Percentiles rank a stretch among this genome's conserved stretches.
Conservation (phyloP, 108 stramenopile species). For the Cyclotella sp. region DNA sequence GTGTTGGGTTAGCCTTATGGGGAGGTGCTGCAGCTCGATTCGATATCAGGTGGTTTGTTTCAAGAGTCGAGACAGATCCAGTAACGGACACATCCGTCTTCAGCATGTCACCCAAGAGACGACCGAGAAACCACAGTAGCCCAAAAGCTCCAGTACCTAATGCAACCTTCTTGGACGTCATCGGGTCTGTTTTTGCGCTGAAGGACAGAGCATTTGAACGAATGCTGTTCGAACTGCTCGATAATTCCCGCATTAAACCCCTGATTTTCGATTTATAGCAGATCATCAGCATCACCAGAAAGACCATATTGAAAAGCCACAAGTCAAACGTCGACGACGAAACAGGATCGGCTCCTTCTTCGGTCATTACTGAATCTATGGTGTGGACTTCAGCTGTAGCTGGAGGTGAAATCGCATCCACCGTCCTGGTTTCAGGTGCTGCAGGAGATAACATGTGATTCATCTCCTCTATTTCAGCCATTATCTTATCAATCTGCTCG, state of each 20-base stretch:
- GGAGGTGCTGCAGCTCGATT: background rate
- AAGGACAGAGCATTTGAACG: no score
- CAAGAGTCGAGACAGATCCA: no score
- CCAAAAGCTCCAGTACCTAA: no score
- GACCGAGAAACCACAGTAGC: no score
- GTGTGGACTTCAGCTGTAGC: background rate
- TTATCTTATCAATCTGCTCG: background rate
- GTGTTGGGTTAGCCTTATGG: background rate
- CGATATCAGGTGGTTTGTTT: no score
- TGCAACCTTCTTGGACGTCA: no score
- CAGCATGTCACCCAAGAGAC: no score
- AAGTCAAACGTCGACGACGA: background rate
- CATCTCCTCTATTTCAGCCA: background rate
- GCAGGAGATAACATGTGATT: background rate
- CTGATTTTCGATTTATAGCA: background rate
- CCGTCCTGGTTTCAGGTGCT: background rate
- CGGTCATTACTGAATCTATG: background rate
- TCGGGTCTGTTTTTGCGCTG: no score
- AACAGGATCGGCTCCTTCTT: background rate
- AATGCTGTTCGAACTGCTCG: background rate
- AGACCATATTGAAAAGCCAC: background rate
- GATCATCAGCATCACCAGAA: background rate
- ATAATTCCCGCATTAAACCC: background rate
- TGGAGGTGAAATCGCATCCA: background rate
- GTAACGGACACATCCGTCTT: no score